Conservation (phyloP, 2,329 filamentous ascomycete species). For the Fusarium sp. region DNA sequence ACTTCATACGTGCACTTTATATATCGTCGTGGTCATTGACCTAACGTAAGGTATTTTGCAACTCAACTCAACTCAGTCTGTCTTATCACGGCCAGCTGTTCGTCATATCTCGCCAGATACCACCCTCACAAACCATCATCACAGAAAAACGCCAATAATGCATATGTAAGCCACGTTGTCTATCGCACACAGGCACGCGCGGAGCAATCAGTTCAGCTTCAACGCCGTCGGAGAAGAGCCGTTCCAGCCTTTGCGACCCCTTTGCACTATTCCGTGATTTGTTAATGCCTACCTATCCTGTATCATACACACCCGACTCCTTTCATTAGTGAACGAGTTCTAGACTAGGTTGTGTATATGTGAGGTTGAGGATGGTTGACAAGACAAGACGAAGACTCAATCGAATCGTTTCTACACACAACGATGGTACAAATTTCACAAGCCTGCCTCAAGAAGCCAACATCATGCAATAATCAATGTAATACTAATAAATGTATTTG, state of each 20-base stretch:
- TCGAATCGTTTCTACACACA: background rate
- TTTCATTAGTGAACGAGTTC: background rate
- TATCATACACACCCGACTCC: background rate
- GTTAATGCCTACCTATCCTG: background rate
- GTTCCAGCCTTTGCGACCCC: too few relatives aligned
- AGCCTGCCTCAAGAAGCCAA: too few relatives aligned
- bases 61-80: background rate
- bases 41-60: background rate
- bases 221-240: too few relatives aligned
- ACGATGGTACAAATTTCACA: background rate
- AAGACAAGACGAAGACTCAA: background rate
- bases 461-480: background rate
- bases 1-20: constrained; percentile 6
- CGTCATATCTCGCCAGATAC: background rate
- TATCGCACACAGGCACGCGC: background rate
- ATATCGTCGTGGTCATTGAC: constrained; percentile 3
- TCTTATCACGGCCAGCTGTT: background rate
- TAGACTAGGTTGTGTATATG: background rate
- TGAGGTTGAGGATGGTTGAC: background rate
- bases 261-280: constrained; percentile 14
- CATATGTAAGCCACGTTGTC: constrained; percentile 15
- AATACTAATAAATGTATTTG: background rate
- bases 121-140: background rate
- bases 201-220: background rate
- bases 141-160: background rate